Percentiles rank a stretch among this genome's conserved stretches.
Conservation (phyloP, 768 basidiomycete genomes). For the Paxillus ammoniavirescens region DNA sequence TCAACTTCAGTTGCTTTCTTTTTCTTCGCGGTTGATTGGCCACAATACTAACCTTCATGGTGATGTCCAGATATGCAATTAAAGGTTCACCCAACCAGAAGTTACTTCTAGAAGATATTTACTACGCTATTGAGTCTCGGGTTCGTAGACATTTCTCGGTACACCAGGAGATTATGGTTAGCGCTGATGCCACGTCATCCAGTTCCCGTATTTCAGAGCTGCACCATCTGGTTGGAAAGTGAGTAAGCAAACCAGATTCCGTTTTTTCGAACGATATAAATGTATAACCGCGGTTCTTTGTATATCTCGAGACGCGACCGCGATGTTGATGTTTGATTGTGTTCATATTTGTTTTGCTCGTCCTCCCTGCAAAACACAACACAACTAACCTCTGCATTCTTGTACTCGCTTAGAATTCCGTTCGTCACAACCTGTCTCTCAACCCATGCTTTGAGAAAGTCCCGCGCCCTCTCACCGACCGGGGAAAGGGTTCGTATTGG, state of each 20-base stretch:
- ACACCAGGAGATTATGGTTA: background rate
- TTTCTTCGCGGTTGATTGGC: conserved; percentile 2
- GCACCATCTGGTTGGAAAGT: conserved; percentile 94
- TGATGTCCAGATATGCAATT: conserved; percentile 70
- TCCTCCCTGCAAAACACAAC: conserved; percentile 27
- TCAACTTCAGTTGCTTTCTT: background rate
- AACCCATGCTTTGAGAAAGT: conserved; percentile 93
- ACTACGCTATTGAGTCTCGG: conserved; percentile 87
- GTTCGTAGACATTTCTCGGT: conserved; percentile 43
- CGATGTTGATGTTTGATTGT: conserved; percentile 65
- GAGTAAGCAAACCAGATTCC: conserved; percentile 28
- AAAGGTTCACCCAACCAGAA: conserved; percentile 90
- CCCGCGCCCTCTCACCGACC: conserved; percentile 85
- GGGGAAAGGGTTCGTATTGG: conserved; percentile 91
- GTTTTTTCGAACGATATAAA: background rate
- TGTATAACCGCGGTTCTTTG: conserved; percentile 5
- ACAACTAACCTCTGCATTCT: conserved; percentile 18
- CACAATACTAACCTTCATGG: conserved; percentile 6
- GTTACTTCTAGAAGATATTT: conserved; percentile 83
- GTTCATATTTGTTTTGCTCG: conserved; percentile 54
- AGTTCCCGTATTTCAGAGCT: conserved; percentile 88
- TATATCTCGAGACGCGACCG: conserved; percentile 42
- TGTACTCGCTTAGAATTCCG: conserved; percentile 64
- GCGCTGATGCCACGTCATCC: conserved; percentile 13
- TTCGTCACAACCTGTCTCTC: conserved; percentile 85